Evolutionary conservation across 2,329 filamentous ascomycete genomes (phyloP).

Genomic region (Claviceps purpurea): DNA sequence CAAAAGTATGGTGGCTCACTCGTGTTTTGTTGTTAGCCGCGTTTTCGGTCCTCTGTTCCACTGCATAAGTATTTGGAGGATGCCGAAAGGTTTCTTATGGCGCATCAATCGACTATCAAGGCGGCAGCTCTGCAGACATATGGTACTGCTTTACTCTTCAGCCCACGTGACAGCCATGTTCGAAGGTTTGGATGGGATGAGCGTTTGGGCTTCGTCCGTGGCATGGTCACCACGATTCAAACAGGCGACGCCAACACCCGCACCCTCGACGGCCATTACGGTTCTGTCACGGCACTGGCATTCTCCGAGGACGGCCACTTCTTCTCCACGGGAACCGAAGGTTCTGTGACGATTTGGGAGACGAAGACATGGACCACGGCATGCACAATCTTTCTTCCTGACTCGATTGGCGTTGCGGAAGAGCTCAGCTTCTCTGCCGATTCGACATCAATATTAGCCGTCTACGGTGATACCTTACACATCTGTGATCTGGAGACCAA

Average conservation of each 20-base stretch:
- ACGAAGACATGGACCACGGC: background rate
- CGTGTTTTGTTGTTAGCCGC: background rate
- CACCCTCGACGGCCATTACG: conserved; percentile 6
- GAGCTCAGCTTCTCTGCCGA: conserved; percentile 7
- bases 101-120: conserved; percentile 14
- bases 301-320: conserved; percentile 7
- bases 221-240: conserved; percentile 6
- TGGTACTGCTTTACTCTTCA: conserved; percentile 19
- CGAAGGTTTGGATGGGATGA: conserved; percentile 8
- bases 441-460: conserved; percentile 5
- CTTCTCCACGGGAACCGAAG: conserved; percentile 6
- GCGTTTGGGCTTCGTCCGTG: conserved; percentile 8
- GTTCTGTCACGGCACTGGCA: conserved; percentile 5
- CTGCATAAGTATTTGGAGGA: conserved; percentile 15
- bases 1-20: background rate
- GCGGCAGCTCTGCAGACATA: conserved; percentile 20
- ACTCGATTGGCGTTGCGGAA: conserved; percentile 5
- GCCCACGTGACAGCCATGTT: conserved; percentile 13
- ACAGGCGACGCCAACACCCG: conserved; percentile 5
- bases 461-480: conserved; percentile 6
- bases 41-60: conserved; percentile 6
- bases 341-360: conserved; percentile 5
- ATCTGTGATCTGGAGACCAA: conserved; percentile 6
- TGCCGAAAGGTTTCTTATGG: conserved; percentile 13
- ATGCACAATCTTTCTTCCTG: conserved; percentile 7